Conservation (phyloP, 352 stramenopile species). For the Phytophthora nicotianae region DNA sequence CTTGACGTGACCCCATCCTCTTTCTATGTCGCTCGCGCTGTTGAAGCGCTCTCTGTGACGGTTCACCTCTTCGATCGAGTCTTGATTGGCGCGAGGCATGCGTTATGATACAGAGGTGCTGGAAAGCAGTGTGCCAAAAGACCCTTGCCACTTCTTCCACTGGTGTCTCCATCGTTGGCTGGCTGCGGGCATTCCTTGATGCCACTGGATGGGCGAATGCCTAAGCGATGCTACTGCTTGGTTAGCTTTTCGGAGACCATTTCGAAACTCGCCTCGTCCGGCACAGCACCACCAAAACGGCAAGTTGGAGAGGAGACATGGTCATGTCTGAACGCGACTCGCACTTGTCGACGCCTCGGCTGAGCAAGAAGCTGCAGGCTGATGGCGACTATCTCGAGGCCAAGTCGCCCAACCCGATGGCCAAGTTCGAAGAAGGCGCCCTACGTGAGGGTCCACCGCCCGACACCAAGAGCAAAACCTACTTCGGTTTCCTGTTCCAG, state of each 20-base stretch:
- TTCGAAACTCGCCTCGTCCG: conserved; percentile 23
- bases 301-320: not conserved
- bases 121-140: conserved; percentile 10
- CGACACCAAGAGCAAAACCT: conserved; percentile 39
- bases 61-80: conserved; percentile 13
- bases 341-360: conserved; percentile 28
- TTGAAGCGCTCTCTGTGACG: conserved; percentile 25
- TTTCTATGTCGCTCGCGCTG: conserved; percentile 10
- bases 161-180: conserved; percentile 27
- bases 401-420: conserved; percentile 37
- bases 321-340: conserved; percentile 17
- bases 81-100: conserved; percentile 37
- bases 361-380: conserved; percentile 26
- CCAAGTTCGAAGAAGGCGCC: conserved; percentile 43
- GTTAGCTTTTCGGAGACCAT: conserved; percentile 24
- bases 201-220: not conserved
- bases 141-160: conserved; percentile 32
- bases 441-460: conserved; percentile 44
- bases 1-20: conserved; percentile 8
- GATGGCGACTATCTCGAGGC: conserved; percentile 32
- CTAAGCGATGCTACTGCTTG: conserved; percentile 8
- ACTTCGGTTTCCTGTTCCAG: conserved; percentile 53
- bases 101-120: conserved; percentile 8
- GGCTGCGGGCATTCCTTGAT: conserved; percentile 6
- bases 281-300: conserved; percentile 25